Percentiles rank a stretch among this genome's conserved stretches.
Evolutionary conservation across 2,329 filamentous ascomycete genomes (phyloP).

Genomic region (Knoxdaviesia proteae): DNA sequence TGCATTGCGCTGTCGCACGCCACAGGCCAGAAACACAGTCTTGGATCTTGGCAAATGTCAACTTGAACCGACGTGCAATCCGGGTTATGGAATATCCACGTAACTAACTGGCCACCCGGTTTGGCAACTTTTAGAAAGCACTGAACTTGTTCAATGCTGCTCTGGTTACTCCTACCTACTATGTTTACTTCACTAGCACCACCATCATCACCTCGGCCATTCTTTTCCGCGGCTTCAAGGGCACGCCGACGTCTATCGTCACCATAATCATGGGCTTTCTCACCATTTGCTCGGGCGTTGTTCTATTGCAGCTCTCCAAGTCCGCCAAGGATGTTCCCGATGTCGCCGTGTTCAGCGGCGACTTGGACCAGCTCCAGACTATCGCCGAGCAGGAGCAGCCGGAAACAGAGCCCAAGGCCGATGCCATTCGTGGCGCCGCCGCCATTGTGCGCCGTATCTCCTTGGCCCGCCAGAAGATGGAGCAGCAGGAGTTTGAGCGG

Average conservation of each 20-base stretch:
- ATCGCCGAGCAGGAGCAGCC: slow-evolving; percentile 89
- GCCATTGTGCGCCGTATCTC: slow-evolving; percentile 76
- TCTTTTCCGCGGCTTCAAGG: slow-evolving; percentile 85
- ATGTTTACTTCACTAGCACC: slow-evolving; percentile 91
- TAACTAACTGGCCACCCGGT: slow-evolving; percentile 1
- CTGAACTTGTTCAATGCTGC: slow-evolving; percentile 93
- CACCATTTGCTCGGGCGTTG: slow-evolving; percentile 79
- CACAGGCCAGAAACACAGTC: too few species aligned
- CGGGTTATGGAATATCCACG: too few species aligned
- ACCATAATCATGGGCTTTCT: slow-evolving; percentile 89
- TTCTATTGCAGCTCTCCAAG: slow-evolving; percentile 88
- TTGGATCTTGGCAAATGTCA: too few species aligned
- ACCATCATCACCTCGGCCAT: slow-evolving; percentile 90
- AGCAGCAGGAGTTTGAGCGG: slow-evolving; percentile 58
- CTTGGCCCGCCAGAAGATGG: slow-evolving; percentile 50
- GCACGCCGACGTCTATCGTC: slow-evolving; percentile 56
- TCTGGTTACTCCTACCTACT: slow-evolving; percentile 93
- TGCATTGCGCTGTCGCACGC: too few species aligned
- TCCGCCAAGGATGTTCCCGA: slow-evolving; percentile 96
- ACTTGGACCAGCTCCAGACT: slow-evolving; percentile 85
- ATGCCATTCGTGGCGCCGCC: slow-evolving; percentile 79
- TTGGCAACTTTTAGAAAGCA: slow-evolving; percentile 52
- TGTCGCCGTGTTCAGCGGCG: slow-evolving; percentile 73
- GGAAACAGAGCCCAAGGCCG: slow-evolving; percentile 90
- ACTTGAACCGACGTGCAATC: too few species aligned